phyloP scores from a whole-genome alignment of 2,329 filamentous ascomycete genomes.

The Calonectria ilicicola region DNA sequence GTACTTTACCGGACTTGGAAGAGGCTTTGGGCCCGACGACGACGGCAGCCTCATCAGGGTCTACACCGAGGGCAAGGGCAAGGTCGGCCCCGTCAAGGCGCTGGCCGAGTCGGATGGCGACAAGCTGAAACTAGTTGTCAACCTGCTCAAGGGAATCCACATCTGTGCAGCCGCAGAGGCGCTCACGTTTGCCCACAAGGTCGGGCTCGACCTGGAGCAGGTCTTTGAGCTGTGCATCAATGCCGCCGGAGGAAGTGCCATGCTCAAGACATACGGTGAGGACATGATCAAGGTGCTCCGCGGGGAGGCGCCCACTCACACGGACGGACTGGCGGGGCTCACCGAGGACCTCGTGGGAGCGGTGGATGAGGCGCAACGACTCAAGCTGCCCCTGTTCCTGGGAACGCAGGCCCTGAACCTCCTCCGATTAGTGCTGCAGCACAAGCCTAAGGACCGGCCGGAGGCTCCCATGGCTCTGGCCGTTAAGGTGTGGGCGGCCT shows the following conservation, averaged over 20 bases:
- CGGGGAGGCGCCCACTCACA: background rate
- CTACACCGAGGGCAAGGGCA: constrained; percentile 21
- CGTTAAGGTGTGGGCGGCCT: constrained; percentile 23
- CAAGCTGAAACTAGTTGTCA: constrained; percentile 23
- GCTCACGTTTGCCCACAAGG: constrained; percentile 26
- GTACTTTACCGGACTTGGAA: constrained; percentile 69
- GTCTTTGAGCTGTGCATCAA: constrained; percentile 30
- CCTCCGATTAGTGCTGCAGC: constrained; percentile 24
- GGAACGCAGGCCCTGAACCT: constrained; percentile 22
- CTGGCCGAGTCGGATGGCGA: background rate
- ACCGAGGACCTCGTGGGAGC: constrained; percentile 16
- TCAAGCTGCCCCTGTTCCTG: constrained; percentile 29
- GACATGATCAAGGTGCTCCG: constrained; percentile 25
- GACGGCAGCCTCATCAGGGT: constrained; percentile 24
- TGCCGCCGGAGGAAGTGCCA: constrained; percentile 25
- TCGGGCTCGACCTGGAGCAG: constrained; percentile 30
- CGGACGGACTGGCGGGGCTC: constrained; percentile 4
- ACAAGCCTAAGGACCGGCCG: constrained; percentile 14
- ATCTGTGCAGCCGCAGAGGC: constrained; percentile 28
- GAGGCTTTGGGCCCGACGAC: constrained; percentile 56
- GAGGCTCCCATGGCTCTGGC: constrained; percentile 21
- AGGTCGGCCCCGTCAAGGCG: background rate
- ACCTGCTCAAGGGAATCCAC: constrained; percentile 28
- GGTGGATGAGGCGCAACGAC: constrained; percentile 23
- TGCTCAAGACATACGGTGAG: constrained; percentile 12